Conservation (phyloP, 805 yeast species). For the Hanseniaspora jakobsenii region DNA sequence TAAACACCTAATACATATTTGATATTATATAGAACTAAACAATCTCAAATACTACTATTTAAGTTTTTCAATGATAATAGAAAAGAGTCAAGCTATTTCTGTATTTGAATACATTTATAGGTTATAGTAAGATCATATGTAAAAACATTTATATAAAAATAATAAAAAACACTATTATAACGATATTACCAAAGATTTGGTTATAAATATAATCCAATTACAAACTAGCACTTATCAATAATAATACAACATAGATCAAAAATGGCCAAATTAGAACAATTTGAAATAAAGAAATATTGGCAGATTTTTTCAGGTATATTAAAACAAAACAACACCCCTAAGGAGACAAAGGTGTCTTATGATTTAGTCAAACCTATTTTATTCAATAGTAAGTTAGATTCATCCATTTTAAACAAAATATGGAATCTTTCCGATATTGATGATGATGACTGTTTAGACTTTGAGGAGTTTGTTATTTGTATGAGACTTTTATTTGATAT, state of each 20-base stretch:
- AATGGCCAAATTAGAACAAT: constrained; percentile 69
- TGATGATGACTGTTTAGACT: constrained; percentile 80
- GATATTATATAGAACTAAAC: too few relatives aligned
- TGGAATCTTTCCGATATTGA: constrained; percentile 94
- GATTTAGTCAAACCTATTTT: constrained; percentile 76
- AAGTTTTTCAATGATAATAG: too few relatives aligned
- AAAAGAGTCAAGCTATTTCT: too few relatives aligned
- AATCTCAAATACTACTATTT: too few relatives aligned
- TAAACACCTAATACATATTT: too few relatives aligned
- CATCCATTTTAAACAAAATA: constrained; percentile 62
- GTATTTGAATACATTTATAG: too few relatives aligned
- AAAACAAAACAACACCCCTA: constrained; percentile 39
- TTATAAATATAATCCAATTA: neutral
- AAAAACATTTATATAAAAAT: too few relatives aligned
- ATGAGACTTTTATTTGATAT: constrained; percentile 89
- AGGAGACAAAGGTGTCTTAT: constrained; percentile 64
- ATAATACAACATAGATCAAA: neutral
- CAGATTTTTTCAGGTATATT: constrained; percentile 79
- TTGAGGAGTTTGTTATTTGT: constrained; percentile 95
- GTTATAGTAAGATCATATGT: too few relatives aligned
- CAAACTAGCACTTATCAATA: neutral
- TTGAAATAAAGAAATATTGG: constrained; percentile 97
- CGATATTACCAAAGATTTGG: neutral
- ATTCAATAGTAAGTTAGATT: constrained; percentile 74
- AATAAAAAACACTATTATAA: too few relatives aligned